Conservation (phyloP, 2,329 filamentous ascomycete species). For the Aspergillus sp. region DNA sequence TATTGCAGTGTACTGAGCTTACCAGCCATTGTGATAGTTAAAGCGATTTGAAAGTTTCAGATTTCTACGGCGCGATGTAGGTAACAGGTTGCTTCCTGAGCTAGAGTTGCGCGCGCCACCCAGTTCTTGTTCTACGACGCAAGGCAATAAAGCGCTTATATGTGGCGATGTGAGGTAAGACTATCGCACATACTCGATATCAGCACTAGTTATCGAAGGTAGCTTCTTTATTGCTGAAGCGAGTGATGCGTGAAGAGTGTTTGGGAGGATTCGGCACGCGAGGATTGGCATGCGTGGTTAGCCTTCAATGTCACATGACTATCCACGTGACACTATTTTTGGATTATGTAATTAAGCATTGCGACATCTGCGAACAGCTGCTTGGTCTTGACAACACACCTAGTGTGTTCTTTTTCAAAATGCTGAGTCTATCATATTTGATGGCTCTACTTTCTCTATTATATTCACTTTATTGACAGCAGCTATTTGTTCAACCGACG, state of each 20-base stretch:
- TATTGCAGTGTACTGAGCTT: conserved; percentile 49
- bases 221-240: not conserved
- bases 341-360: not conserved
- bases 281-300: conserved; percentile 2
- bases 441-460: too few relatives aligned
- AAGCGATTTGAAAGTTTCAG: conserved; percentile 23
- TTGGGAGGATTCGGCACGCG: conserved; percentile 2
- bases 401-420: not conserved
- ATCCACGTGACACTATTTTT: not conserved
- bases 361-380: not conserved
- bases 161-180: conserved; percentile 4
- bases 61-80: conserved; percentile 39
- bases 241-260: conserved; percentile 4
- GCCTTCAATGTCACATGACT: not conserved
- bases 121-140: conserved; percentile 42
- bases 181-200: conserved; percentile 9
- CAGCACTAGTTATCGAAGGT: not conserved
- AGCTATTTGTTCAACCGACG: not conserved
- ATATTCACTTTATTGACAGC: not conserved
- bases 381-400: not conserved
- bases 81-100: conserved; percentile 18
- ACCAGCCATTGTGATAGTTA: conserved; percentile 57
- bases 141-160: conserved; percentile 17
- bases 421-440: not conserved
- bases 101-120: conserved; percentile 24